These are phyloP conservation scores for Inga laurina DNA, from an alignment of 306 rosid species.

Conservation along the genomic window DNA sequence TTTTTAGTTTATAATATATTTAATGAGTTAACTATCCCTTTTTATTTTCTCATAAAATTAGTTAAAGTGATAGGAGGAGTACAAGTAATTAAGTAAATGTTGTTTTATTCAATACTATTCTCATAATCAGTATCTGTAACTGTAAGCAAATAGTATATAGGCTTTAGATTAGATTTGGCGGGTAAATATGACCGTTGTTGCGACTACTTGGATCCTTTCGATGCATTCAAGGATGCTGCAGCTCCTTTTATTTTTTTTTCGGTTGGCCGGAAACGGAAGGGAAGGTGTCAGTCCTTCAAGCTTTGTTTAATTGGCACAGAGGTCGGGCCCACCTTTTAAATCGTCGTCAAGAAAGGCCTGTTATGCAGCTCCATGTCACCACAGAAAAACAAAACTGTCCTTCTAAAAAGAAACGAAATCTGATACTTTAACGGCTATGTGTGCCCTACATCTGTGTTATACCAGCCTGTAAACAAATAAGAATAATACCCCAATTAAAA, in stretches of 20 bases:
- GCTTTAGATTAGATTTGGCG: background rate
- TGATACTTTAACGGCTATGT: conserved; percentile 54
- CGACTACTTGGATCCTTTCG: conserved; percentile 9
- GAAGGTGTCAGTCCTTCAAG: background rate
- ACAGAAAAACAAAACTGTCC: conserved; percentile 32
- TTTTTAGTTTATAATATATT: no score
- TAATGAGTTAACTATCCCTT: no score
- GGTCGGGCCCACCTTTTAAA: background rate
- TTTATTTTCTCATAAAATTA: no score
- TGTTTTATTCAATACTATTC: background rate
- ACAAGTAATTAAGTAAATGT: no score
- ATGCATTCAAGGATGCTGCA: conserved; percentile 22
- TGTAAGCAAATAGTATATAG: background rate
- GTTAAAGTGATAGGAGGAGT: no score
- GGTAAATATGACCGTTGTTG: conserved; percentile 24
- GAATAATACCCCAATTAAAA: background rate
- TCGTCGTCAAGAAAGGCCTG: background rate
- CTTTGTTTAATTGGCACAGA: conserved; percentile 1
- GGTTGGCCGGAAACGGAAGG: background rate
- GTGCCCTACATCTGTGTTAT: conserved; percentile 11
- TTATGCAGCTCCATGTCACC: conserved; percentile 18
- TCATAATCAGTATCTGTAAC: no score
- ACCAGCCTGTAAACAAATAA: conserved; percentile 9
- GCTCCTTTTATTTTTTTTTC: background rate
- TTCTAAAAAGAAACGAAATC: conserved; percentile 20